phyloP scores from a whole-genome alignment of 768 basidiomycete species.

The Pluteus cervinus region DNA sequence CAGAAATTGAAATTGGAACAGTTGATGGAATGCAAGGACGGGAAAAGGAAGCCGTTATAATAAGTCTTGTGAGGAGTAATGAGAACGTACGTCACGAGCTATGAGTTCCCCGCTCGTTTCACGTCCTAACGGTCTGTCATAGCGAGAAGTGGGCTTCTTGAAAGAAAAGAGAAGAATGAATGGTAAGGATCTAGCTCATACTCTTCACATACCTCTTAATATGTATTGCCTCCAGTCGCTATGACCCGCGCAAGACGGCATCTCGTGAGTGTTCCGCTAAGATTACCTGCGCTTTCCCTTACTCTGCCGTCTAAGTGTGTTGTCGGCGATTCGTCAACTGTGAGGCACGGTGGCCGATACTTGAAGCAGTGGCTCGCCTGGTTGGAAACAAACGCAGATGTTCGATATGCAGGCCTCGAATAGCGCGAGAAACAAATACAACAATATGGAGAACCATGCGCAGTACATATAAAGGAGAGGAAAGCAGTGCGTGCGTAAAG shows the following conservation, averaged over 20 bases:
- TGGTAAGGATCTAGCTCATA: conserved; percentile 34
- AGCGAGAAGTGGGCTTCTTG: conserved; percentile 92
- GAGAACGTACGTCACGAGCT: conserved; percentile 57
- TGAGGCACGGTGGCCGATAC: conserved; percentile 77
- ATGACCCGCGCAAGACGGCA: conserved; percentile 92
- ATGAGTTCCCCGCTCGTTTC: not conserved
- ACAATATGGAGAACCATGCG: not conserved
- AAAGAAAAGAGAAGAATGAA: conserved; percentile 91
- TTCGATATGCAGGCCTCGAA: conserved; percentile 74
- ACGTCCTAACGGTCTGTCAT: conserved; percentile 8
- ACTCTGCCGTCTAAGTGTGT: conserved; percentile 52
- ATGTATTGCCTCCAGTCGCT: conserved; percentile 46
- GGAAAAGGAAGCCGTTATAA: conserved; percentile 91
- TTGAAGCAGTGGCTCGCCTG: conserved; percentile 88
- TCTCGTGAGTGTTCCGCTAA: conserved; percentile 46
- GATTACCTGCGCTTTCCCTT: not conserved
- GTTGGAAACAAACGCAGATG: conserved; percentile 87
- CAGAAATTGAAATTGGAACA: conserved; percentile 80
- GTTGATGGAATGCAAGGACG: conserved; percentile 98
- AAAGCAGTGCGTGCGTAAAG: too few relatives aligned
- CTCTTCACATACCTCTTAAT: not conserved
- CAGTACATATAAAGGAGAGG: not conserved
- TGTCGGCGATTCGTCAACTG: conserved; percentile 90
- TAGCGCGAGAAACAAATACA: conserved; percentile 20
- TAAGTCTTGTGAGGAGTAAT: conserved; percentile 91